Evolutionary conservation across 768 basidiomycete genomes (phyloP), one percentile per base, ranked within the genome.

Genomic region (Boletellus ananiceps): DNA sequence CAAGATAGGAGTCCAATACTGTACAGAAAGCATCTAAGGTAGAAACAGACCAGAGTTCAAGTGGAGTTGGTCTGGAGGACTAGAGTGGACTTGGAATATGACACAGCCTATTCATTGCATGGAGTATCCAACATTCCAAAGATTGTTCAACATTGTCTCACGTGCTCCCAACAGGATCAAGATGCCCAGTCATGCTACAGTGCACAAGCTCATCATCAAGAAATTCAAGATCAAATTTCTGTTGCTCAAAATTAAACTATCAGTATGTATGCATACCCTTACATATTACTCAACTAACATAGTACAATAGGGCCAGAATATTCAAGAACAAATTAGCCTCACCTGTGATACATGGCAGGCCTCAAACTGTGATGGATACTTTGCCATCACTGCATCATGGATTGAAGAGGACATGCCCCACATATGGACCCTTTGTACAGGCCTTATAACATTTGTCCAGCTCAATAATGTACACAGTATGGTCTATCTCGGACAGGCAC

Each of bases 321-420:
- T 31, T 1, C 27, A 8, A 37, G 52, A 40, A 4, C 23, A 3
- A 8, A 59, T 72, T 15, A 69, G 50, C 32, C 42, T 71, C 1
- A 75, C 73, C 0, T 70, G 67, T 47, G 68, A 76, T 47, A 67
- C 62, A 1, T 75, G 73, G 73, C 69, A 72, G 40, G 75, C 74
- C 0, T 51, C 41, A 8, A 74, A 74, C 49, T 51, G 43, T 0
- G 66, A 74, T 44, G 59, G 58, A 0, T 75, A 74, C 53, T 71
- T 74, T 49, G 69, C 68, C 1, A 63, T 74, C 8, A 74, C 52
- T 35, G 43, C n/a, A n/a, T n/a, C n/a, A 21, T 52, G 67, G 69
- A 55, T 12, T 27, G 49, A 57, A 52, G 36, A 52, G 12, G n/a
- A 51, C 8, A 0, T 2, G 2, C 49, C 44, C 0, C 21, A 42